Conservation (phyloP, 2,329 filamentous ascomycete species). For the Neurospora crassa region DNA sequence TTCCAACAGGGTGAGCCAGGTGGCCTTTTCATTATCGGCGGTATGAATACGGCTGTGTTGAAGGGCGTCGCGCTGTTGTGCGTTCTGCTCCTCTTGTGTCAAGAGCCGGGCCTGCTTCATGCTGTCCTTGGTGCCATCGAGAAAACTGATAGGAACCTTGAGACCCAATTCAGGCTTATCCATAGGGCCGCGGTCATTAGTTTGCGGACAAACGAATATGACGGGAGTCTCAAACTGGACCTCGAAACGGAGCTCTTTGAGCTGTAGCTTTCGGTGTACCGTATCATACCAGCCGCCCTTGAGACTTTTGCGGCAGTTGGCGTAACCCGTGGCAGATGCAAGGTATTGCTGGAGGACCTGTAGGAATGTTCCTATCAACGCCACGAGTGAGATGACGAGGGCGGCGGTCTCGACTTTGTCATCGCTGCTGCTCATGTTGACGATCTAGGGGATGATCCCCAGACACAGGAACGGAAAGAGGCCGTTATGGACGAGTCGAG, state of each 20-base stretch:
- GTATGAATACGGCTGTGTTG: conserved; percentile 34
- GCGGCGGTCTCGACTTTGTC: conserved; percentile 30
- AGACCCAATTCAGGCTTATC: too few relatives aligned
- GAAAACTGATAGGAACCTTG: too few relatives aligned
- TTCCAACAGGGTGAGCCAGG: conserved; percentile 42
- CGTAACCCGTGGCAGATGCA: conserved; percentile 39
- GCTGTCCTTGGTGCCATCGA: too few relatives aligned
- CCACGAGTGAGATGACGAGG: conserved; percentile 37
- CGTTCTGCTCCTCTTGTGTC: too few relatives aligned
- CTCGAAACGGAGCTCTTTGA: conserved; percentile 37
- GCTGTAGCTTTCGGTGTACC: conserved; percentile 31
- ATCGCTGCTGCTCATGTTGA: conserved; percentile 6
- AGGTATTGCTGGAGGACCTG: conserved; percentile 43
- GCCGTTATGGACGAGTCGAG: neutral
- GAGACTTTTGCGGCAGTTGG: conserved; percentile 36
- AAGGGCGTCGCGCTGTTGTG: too few relatives aligned
- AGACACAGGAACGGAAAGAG: neutral
- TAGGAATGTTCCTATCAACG: conserved; percentile 33
- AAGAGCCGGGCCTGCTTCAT: too few relatives aligned
- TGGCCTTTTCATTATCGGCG: conserved; percentile 46
- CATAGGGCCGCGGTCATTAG: too few relatives aligned
- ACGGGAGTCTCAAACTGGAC: conserved; percentile 40
- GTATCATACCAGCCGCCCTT: conserved; percentile 36
- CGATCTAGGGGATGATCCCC: neutral
- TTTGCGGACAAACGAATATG: conserved; percentile 30